Evolutionary conservation across 2,329 filamentous ascomycete genomes (phyloP), one percentile per base, ranked within the genome.

Genomic region (Trichoderma lentiforme): DNA sequence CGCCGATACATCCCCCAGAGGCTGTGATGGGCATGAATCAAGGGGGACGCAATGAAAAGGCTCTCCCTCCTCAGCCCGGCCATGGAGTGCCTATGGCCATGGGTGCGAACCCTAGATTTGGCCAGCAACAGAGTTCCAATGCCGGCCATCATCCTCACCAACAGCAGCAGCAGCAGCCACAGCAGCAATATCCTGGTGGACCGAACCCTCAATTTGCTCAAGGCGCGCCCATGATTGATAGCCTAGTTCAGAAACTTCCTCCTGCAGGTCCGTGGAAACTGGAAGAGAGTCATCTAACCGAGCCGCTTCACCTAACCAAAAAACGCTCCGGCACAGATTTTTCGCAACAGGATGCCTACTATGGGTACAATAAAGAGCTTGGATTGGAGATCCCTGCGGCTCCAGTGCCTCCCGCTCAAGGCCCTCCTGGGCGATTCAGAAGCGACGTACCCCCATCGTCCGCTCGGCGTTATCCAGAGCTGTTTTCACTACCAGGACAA

Each of bases 361-460:
- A 81, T 68, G 84, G 81, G 9, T 84, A 84, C 56, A 86, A 88
- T 67, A 89, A 88, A 75, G 87, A 89, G 76, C 87, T 83, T 0
- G 86, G 84, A 1, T 74, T 81, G 26, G 28, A 75, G 15, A 66
- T 67, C 9, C 74, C 74, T 28, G 67, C 74, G 5, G 21, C 57
- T 11, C 73, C 76, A 14, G 32, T 72, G 5, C 71, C 68, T 28
- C 73, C 74, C 3, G 70, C 66, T 73, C 71, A 74, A 63, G 72
- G 61, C 30, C 70, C 73, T 18, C 76, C 76, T 8, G 73, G 75
- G n/a, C 75, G 79, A 51, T 76, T 76, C 51, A 77, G 76, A 34
- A 74, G 80, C n/a, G 81, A 83, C 73, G 79, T 85, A 47, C 86
- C 86, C 6, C 86, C 87, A 6, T 86, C 85, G 4, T 85, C 87